phyloP scores from a whole-genome alignment of 768 basidiomycete species.

The Lentinula edodes region DNA sequence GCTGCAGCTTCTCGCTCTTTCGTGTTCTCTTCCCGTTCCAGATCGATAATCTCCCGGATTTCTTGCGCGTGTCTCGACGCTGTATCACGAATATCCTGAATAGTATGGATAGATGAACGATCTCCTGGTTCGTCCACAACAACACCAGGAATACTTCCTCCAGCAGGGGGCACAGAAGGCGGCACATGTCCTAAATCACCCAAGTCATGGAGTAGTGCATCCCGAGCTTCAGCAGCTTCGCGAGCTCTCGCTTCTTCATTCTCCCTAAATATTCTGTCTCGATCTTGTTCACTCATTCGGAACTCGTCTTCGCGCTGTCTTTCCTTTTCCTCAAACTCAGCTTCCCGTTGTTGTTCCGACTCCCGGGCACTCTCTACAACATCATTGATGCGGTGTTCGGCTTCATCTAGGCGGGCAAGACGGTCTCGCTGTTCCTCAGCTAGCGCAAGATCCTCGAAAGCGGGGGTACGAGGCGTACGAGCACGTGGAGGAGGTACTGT shows the following conservation, averaged over 20 bases:
- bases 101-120: constrained; percentile 1
- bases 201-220: background rate
- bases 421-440: constrained; percentile 47
- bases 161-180: constrained; percentile 14
- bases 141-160: constrained; percentile 30
- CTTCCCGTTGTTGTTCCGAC: constrained; percentile 60
- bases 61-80: constrained; percentile 49
- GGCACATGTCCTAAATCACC: background rate
- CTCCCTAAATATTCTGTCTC: constrained; percentile 56
- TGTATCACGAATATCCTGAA: constrained; percentile 1
- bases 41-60: constrained; percentile 50
- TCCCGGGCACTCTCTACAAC: constrained; percentile 45
- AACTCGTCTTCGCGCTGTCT: constrained; percentile 60
- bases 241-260: constrained; percentile 52
- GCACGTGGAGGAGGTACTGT: background rate
- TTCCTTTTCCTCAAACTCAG: constrained; percentile 59
- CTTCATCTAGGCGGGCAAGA: constrained; percentile 50
- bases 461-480: constrained; percentile 25
- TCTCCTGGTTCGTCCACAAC: constrained; percentile 44
- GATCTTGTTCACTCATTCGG: constrained; percentile 57
- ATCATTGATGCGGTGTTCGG: constrained; percentile 44
- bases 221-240: constrained; percentile 44
- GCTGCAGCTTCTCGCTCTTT: constrained; percentile 49
- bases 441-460: constrained; percentile 25
- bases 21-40: constrained; percentile 55